phyloP scores from a whole-genome alignment of 2,329 filamentous ascomycete species.

The Xylariales sp. region DNA sequence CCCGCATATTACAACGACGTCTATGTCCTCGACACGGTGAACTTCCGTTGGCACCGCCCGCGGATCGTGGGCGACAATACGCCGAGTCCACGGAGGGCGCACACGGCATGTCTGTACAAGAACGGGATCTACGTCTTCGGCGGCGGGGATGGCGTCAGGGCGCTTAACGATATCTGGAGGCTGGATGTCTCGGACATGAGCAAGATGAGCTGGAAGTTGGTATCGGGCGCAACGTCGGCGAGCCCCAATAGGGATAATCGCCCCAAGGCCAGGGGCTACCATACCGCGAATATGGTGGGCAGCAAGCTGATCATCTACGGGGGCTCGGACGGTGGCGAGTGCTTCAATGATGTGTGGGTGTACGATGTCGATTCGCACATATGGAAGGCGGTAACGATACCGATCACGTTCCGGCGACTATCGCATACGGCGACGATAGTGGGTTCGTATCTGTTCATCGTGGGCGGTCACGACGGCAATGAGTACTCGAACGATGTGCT shows the following conservation, averaged over 20 bases:
- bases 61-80: conserved; percentile 52
- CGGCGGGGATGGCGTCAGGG: conserved; percentile 64
- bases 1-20: conserved; percentile 69
- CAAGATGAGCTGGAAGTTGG: conserved; percentile 65
- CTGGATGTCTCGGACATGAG: conserved; percentile 61
- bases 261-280: conserved; percentile 64
- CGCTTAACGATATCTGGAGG: conserved; percentile 69
- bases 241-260: conserved; percentile 20
- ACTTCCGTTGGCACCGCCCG: conserved; percentile 62
- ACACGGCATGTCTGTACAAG: conserved; percentile 68
- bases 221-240: conserved; percentile 40
- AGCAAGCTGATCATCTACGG: conserved; percentile 69
- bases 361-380: conserved; percentile 60
- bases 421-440: conserved; percentile 67
- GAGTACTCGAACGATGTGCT: conserved; percentile 67
- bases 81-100: conserved; percentile 59
- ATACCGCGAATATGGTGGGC: conserved; percentile 69
- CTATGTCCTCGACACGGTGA: conserved; percentile 67
- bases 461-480: conserved; percentile 65
- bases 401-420: conserved; percentile 58
- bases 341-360: conserved; percentile 70
- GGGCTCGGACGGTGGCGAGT: conserved; percentile 65
- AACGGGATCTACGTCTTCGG: conserved; percentile 70
- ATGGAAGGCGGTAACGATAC: conserved; percentile 57
- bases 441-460: conserved; percentile 65